phyloP scores from a whole-genome alignment of 2,329 filamentous ascomycete genomes.

The Ceratocystis eucalypticola region DNA sequence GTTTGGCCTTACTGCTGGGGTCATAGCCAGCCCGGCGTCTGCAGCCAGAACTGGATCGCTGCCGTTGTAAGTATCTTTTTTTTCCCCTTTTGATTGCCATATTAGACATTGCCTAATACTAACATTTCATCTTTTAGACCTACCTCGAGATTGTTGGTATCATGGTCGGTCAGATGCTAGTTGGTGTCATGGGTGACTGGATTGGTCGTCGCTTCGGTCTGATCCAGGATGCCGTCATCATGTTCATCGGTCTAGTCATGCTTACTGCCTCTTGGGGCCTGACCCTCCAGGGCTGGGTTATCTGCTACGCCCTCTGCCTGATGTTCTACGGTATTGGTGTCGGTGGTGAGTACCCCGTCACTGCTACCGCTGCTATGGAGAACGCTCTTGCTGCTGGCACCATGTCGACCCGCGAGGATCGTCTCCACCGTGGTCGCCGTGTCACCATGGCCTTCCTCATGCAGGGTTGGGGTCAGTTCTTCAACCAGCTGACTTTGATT shows the following conservation, averaged over 20 bases:
- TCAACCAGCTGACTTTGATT: constrained; percentile 86
- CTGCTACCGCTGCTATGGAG: constrained; percentile 88
- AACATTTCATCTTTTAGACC: constrained; percentile 30
- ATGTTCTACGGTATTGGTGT: constrained; percentile 61
- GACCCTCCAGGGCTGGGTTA: constrained; percentile 84
- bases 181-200: constrained; percentile 62
- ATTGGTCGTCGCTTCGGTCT: constrained; percentile 87
- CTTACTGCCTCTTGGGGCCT: constrained; percentile 82
- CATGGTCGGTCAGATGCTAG: constrained; percentile 80
- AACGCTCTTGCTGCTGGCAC: constrained; percentile 75
- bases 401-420: constrained; percentile 80
- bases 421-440: constrained; percentile 87
- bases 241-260: constrained; percentile 88
- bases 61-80: constrained; percentile 40
- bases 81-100: neutral
- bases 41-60: constrained; percentile 66
- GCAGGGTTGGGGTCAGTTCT: constrained; percentile 95
- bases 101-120: neutral
- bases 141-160: constrained; percentile 92
- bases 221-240: constrained; percentile 85
- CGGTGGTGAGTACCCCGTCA: constrained; percentile 92
- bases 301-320: constrained; percentile 88
- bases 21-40: constrained; percentile 37
- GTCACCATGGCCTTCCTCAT: constrained; percentile 94
- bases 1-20: constrained; percentile 73